These are phyloP conservation scores for Mytilinidion resinicola DNA, from an alignment of 495 filamentous ascomycete species.

Conservation along the genomic window DNA sequence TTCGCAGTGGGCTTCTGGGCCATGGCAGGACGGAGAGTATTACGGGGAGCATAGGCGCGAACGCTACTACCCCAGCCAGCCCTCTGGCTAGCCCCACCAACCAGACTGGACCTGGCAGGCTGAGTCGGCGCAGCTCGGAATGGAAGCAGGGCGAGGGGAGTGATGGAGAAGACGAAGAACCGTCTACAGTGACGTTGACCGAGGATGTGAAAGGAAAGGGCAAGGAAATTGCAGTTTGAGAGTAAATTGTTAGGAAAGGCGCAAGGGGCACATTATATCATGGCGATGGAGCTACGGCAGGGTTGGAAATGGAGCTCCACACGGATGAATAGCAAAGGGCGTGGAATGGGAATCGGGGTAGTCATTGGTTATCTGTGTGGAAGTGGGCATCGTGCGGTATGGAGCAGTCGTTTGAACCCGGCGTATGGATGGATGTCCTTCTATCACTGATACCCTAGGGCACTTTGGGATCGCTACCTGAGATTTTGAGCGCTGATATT, in stretches of 20 bases:
- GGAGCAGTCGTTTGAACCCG: no score
- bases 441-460: constrained; percentile 4
- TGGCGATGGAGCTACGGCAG: no score
- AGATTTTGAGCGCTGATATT: background rate
- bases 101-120: constrained; percentile 39
- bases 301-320: no score
- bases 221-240: background rate
- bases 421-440: no score
- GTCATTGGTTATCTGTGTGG: no score
- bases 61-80: constrained; percentile 42
- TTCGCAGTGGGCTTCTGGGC: constrained; percentile 68
- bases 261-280: no score
- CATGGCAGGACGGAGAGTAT: constrained; percentile 79
- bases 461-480: background rate
- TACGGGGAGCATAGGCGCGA: constrained; percentile 63
- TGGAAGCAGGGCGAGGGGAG: constrained; percentile 53
- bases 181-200: background rate
- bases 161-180: constrained; percentile 11
- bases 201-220: constrained; percentile 3
- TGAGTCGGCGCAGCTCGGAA: constrained; percentile 57
- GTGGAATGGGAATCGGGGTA: no score
- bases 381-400: no score
- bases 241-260: no score
- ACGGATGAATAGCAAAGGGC: no score
- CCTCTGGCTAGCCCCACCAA: constrained; percentile 55